Base-by-base conservation (phyloP, 441 rosid genomes). In the Pelargonium australe region DNA sequence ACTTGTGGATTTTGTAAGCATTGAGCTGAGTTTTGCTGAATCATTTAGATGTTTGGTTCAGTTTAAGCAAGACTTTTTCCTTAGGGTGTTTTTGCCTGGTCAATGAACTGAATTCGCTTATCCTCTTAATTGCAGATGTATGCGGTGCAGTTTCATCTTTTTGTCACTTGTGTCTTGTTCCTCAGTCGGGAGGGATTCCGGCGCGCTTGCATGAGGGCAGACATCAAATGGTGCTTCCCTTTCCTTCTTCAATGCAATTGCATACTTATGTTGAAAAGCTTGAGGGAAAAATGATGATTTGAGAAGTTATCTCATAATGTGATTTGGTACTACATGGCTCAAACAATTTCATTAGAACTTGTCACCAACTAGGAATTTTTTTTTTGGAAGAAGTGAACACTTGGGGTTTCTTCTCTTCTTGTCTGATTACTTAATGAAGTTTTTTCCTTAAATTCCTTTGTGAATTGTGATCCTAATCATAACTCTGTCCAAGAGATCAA, bases 131-230 rank as follows among this genome's bases (percentile, higher is more conserved):
- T 80, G 80, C 86, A 94, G 97, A 76, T 94, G 2, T 91, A 84
- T 4, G 97, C 97, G 0, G 89, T 91, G 45, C 96, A 94, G 73
- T 94, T 94, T 79, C 96, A 94, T 78, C 91, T 94, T 25, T 89
- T 95, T 74, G 92, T 90, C 70, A 87, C 97, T 19, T 90, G 96
- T 58, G 81, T 92, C 28, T 76, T 94, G 85, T 91, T 91, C 78
- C 92, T 95, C 40, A 91, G 99, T 73, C 89, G 97, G 49, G 97
- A 95, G 78, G 97, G 97, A 61, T 91, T 91, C 76, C 89, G 97
- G n/a, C 89, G 97, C 16, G 96, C 96, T 34, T 89, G 94, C 80
- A 74, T 91, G 91, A 86, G 97, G 25, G 91, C 92, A 70, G 91
- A 88, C 76, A 75, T 88, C 55, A 81, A 81, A 65, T 64, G 95